Percentiles rank a stretch among this genome's conserved stretches.
phyloP scores from a whole-genome alignment of 139 green algal genomes.

The Chlorokybus atmophyticus region DNA sequence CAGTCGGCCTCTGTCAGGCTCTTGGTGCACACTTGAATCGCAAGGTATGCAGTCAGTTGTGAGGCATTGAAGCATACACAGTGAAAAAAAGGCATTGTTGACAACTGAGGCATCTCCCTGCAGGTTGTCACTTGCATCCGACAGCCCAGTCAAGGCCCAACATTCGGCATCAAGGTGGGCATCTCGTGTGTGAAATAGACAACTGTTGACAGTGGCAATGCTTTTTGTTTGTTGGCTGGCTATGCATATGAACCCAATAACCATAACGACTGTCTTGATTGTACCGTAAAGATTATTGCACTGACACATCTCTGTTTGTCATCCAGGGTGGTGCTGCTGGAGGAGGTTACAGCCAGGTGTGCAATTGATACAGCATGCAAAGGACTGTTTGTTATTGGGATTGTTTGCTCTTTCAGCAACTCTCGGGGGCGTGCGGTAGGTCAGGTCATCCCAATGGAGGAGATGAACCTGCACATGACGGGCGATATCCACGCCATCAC shows the following conservation, averaged over 20 bases:
- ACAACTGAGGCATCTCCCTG: background rate
- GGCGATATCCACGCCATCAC: constrained; percentile 94
- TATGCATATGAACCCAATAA: too few relatives aligned
- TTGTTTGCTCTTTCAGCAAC: background rate
- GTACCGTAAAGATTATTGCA: too few relatives aligned
- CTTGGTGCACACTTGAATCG: constrained; percentile 73
- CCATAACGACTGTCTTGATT: too few relatives aligned
- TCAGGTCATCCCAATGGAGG: constrained; percentile 43
- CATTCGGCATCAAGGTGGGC: constrained; percentile 99
- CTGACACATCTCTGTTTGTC: too few relatives aligned
- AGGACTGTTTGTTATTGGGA: too few relatives aligned
- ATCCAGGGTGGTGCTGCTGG: constrained; percentile 91
- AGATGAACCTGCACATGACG: constrained; percentile 89
- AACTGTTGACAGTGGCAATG: too few relatives aligned
- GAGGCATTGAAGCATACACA: too few relatives aligned
- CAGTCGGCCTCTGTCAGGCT: constrained; percentile 90
- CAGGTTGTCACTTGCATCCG: constrained; percentile 75
- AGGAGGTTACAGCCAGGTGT: constrained; percentile 89
- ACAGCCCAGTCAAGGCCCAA: constrained; percentile 90
- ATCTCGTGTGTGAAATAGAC: too few relatives aligned
- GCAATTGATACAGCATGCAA: too few relatives aligned
- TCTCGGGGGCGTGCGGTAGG: background rate
- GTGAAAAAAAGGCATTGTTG: too few relatives aligned
- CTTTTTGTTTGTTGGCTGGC: too few relatives aligned
- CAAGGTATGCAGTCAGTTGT: too few relatives aligned